These are phyloP conservation scores for Pseudisothecium myosuroides DNA, from an alignment of 225 moss, liverwort and hornwort genomes.

Conservation along the genomic window DNA sequence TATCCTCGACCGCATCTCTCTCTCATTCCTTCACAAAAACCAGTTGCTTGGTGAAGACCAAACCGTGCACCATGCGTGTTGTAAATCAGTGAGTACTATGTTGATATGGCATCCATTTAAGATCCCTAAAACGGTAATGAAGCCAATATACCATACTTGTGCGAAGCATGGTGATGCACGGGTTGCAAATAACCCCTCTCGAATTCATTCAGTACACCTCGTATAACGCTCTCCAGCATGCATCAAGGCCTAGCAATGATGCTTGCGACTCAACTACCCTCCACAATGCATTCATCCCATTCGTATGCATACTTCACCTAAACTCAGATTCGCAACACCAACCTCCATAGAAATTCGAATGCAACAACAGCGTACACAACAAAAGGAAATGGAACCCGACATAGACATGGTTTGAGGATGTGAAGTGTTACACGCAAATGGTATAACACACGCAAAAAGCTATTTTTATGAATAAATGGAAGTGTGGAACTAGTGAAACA, in stretches of 20 bases:
- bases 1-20: background rate
- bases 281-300: background rate
- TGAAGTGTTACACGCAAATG: constrained; percentile 36
- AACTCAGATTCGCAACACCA: background rate
- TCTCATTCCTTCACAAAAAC: background rate
- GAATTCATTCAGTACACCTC: background rate
- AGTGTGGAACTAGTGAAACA: constrained; percentile 34
- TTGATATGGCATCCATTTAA: background rate
- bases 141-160: background rate
- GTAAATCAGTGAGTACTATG: background rate
- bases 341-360: background rate
- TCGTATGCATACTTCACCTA: background rate
- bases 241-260: background rate
- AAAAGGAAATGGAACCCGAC: background rate
- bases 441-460: constrained; percentile 35
- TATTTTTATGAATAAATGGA: constrained; percentile 36
- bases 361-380: background rate
- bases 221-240: constrained; percentile 2
- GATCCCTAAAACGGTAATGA: background rate
- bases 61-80: background rate
- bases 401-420: background rate
- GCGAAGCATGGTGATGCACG: background rate
- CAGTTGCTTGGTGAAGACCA: background rate
- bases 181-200: background rate
- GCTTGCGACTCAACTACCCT: background rate